Base-by-base conservation (phyloP, 495 filamentous ascomycete genomes). In the Aspergillus steynii region DNA sequence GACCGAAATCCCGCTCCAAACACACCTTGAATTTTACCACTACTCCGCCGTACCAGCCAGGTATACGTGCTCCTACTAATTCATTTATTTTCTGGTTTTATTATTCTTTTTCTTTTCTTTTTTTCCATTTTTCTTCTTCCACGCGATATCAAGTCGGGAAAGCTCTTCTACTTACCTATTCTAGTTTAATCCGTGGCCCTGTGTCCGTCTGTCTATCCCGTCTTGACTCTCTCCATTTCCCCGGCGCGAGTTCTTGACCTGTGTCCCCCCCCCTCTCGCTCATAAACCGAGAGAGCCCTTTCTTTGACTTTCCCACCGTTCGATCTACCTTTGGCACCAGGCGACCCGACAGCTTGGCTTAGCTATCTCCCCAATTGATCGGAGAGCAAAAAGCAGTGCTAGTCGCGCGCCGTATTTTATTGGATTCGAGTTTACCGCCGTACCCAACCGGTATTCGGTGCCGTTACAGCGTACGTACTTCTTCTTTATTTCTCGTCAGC, bases 291-390 rank as follows among this genome's bases (percentile, higher is more conserved):
- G 27, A 59, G 53, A 67, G 50, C 29, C 57, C 48, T 58, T 51
- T 20, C 29, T 57, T 32, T 52, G 29, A 32, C 26, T 61, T 61
- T 65, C 53, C 53, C 54, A 55, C 51, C 59, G 58, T 64, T 55
- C 56, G 62, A 67, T 67, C 61, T 58, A 56, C 63, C 57, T 55
- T 53, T 58, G 53, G 55, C 58, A 55, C 54, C 56, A 51, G 51
- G 50, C 65, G 67, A 70, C 70, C 70, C 70, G 68, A 67, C 65
- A 70, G 65, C 64, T 64, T 63, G 70, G 70, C 67, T 67, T 70
- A 67, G 59, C 63, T 65, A 63, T 57, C 61, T 64, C 54, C 57
- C 48, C 67, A 66, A 66, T 63, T 65, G 61, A 68, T 68, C 70
- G 63, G 68, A 68, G 61, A 54, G 50, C 42, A 50, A 45, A 50